Conservation (phyloP, 805 yeast genomes). For the Barnettozyma populi region DNA sequence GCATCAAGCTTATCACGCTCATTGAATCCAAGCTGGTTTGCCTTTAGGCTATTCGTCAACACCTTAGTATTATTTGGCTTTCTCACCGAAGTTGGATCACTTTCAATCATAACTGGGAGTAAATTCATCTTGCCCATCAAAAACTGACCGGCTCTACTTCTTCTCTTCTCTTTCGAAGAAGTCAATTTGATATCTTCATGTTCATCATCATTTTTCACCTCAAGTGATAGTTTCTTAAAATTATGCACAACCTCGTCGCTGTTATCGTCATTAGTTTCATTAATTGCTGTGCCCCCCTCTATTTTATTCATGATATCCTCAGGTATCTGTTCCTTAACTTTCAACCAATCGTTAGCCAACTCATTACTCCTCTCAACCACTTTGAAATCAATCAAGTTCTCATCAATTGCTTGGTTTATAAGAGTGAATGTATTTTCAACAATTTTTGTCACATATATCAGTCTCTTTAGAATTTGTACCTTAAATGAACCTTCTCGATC, state of each 20-base stretch:
- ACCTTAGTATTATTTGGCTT: conserved; percentile 16
- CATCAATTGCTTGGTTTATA: conserved; percentile 36
- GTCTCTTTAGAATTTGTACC: conserved; percentile 28
- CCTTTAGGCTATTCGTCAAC: conserved; percentile 12
- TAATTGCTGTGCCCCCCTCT: conserved; percentile 4
- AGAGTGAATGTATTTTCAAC: conserved; percentile 35
- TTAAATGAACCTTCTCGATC: conserved; percentile 13
- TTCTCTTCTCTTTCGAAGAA: conserved; percentile 20
- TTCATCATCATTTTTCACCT: conserved; percentile 8
- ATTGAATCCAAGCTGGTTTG: conserved; percentile 10
- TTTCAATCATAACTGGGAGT: conserved; percentile 32
- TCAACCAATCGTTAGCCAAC: conserved; percentile 32
- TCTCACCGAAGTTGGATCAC: conserved; percentile 27
- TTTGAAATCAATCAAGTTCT: conserved; percentile 33
- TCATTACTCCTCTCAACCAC: conserved; percentile 32
- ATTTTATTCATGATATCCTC: conserved; percentile 19
- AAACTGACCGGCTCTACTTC: conserved; percentile 32
- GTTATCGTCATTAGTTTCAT: conserved; percentile 1
- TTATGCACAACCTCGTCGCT: conserved; percentile 12
- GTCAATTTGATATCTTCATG: conserved; percentile 8
- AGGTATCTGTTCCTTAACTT: conserved; percentile 16
- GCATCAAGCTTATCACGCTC: conserved; percentile 2
- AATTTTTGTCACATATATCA: conserved; percentile 32
- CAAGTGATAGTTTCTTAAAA: conserved; percentile 22
- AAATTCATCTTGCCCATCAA: conserved; percentile 37